Base-by-base conservation (phyloP, 2,329 filamentous ascomycete genomes). In the Aspergillus floridensis region DNA sequence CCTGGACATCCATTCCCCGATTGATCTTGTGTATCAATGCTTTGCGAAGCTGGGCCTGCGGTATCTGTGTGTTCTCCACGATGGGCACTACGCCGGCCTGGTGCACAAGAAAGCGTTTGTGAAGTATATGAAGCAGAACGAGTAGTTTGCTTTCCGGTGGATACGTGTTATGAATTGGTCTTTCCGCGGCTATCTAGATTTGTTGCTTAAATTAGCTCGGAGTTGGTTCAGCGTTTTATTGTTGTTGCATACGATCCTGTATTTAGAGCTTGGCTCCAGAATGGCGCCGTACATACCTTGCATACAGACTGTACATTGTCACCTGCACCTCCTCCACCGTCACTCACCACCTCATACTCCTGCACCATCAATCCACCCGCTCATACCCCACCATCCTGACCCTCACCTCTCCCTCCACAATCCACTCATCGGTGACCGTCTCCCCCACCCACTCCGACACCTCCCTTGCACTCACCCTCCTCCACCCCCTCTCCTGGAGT, bases 21-120 rank as follows among this genome's bases (percentile, higher is more conserved):
- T 98, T 85, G 93, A 98, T 72, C 79, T 99, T 44, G 95, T 97
- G 4, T 97, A 96, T 69, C 95, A 99, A 73, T 93, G 92, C 70
- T 99, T 98, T 74, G 90, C 91, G 53, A 99, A 99, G 77, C 81
- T 99, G 8, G 95, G 95, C 1, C 77, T 99, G 65, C 83, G 95
- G 62, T 98, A 96, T 75, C 89, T 99, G 53, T 98, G 95, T 72
- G 92, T 97, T 4, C 79, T 95, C 26, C 85, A 85, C 57, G 88
- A 96, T 65, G 95, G 95, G 24, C 86, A 86, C 62, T 99, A 91
- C 76, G 90, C 90, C 2, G 95, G 95, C 63, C 85, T 99, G 82
- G 92, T 96, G 53, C 95, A 99, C 76, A 98, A 98, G 81, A 99
- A 99, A 80, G 88, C 87, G 4, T 98, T 99, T 79, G 93, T 96